A percentile compares a stretch with the other conserved stretches of the same genome.
These are phyloP conservation scores for Pseudocercospora vitis DNA, from an alignment of 2,329 filamentous ascomycete species.

Conservation along the genomic window DNA sequence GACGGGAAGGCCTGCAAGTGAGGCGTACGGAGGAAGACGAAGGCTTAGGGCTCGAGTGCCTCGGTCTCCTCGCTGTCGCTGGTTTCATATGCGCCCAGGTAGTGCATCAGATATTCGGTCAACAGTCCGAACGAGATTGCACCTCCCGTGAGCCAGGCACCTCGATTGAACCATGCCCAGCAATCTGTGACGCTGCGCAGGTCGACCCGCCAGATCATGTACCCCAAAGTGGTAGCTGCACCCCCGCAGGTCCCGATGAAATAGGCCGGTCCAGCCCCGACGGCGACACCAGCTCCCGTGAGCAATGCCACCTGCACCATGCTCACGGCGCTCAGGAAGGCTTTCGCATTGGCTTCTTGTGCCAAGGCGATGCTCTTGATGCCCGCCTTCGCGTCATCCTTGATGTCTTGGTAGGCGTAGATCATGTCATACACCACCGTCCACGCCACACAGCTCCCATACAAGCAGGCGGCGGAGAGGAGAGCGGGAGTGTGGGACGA, in stretches of 20 bases:
- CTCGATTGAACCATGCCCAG: conserved; percentile 66
- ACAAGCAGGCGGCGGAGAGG: conserved; percentile 67
- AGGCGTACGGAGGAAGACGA: background rate
- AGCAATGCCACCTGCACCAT: conserved; percentile 68
- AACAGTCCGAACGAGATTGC: conserved; percentile 57
- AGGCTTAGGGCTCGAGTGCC: background rate
- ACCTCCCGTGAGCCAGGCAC: conserved; percentile 62
- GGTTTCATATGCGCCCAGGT: conserved; percentile 17
- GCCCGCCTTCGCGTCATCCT: conserved; percentile 79
- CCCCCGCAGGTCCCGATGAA: conserved; percentile 60
- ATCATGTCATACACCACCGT: conserved; percentile 90
- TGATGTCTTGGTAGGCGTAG: conserved; percentile 89
- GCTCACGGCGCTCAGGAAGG: conserved; percentile 69
- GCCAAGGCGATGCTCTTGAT: conserved; percentile 86
- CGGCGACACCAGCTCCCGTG: conserved; percentile 65
- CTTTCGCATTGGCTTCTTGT: conserved; percentile 75
- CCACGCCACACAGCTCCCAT: conserved; percentile 79
- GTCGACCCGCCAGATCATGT: conserved; percentile 61
- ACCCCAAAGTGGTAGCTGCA: conserved; percentile 54
- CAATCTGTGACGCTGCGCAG: conserved; percentile 59
- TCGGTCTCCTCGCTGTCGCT: background rate
- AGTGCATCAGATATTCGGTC: conserved; percentile 51
- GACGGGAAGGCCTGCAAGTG: background rate
- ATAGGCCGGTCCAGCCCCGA: conserved; percentile 59
- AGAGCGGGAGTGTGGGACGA: conserved; percentile 63